These are phyloP conservation scores for Limonium bicolor DNA, from an alignment of 148 eudicot species.

Conservation along the genomic window DNA sequence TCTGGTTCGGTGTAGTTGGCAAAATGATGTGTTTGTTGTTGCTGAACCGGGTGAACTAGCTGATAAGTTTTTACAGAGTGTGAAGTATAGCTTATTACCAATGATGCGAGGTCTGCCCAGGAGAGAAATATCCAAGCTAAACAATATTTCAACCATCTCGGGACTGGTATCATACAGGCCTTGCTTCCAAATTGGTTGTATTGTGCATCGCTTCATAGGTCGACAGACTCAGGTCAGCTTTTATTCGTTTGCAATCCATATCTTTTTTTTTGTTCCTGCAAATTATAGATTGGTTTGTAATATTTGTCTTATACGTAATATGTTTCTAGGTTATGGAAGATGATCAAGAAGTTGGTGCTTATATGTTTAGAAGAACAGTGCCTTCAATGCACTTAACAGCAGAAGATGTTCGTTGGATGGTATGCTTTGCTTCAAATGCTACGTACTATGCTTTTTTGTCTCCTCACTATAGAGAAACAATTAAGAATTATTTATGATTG, in stretches of 20 bases:
- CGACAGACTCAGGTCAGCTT: slow-evolving; percentile 84
- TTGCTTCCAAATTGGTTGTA: slow-evolving; percentile 87
- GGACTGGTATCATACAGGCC: slow-evolving; percentile 82
- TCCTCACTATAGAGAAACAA: no score
- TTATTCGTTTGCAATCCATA: no score
- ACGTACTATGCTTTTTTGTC: not conserved
- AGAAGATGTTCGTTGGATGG: slow-evolving; percentile 91
- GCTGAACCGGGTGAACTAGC: slow-evolving; percentile 99
- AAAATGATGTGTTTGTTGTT: slow-evolving; percentile 99
- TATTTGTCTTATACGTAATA: not conserved
- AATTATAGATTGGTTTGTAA: not conserved
- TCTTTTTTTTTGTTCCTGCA: no score
- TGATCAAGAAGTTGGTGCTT: slow-evolving; percentile 93
- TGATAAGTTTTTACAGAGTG: slow-evolving; percentile 86
- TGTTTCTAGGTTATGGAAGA: slow-evolving; percentile 97
- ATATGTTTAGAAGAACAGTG: slow-evolving; percentile 95
- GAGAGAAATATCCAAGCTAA: slow-evolving; percentile 51
- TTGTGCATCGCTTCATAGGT: slow-evolving; percentile 87
- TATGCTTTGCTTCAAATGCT: slow-evolving; percentile 16
- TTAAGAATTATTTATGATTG: no score
- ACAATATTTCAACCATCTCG: slow-evolving; percentile 57
- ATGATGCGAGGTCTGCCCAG: slow-evolving; percentile 49
- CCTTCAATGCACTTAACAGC: slow-evolving; percentile 83
- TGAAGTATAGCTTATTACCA: slow-evolving; percentile 70
- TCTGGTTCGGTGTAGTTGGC: slow-evolving; percentile 57